phyloP scores from a whole-genome alignment of 2,329 filamentous ascomycete genomes.

The Lizonia empirigonia region DNA sequence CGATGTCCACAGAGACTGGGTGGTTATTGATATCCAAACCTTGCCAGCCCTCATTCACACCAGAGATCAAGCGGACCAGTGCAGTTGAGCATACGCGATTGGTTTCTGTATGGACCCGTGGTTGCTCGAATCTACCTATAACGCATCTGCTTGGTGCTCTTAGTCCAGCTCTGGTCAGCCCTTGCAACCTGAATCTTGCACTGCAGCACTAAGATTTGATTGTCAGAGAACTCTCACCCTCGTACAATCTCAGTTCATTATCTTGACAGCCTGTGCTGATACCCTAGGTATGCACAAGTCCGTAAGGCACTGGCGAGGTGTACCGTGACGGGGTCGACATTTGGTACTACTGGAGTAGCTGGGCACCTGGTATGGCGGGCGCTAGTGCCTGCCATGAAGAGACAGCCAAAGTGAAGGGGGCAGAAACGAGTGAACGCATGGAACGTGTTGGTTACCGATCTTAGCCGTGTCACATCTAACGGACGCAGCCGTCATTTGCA shows the following conservation, averaged over 20 bases:
- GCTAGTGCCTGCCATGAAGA: neutral
- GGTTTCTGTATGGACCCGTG: neutral
- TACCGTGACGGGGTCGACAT: neutral
- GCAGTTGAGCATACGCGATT: neutral
- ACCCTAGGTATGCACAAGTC: too few species aligned
- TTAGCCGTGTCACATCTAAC: neutral
- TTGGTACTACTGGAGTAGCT: neutral
- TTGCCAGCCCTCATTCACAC: neutral
- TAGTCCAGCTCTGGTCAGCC: neutral
- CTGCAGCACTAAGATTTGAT: neutral
- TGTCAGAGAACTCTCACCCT: neutral
- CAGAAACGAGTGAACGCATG: slow-evolving; percentile 2
- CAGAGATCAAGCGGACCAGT: too few species aligned
- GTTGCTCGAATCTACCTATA: neutral
- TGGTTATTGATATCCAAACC: neutral
- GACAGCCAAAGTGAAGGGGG: neutral
- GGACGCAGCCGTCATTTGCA: neutral
- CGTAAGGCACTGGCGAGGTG: neutral
- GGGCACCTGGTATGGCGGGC: neutral
- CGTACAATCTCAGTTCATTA: neutral
- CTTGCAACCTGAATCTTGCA: neutral
- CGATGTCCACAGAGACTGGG: neutral
- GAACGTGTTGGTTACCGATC: slow-evolving; percentile 1
- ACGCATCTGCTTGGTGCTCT: neutral
- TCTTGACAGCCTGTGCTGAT: neutral